These are phyloP conservation scores for Debaryomycetaceae sp. DNA, from an alignment of 1,139 yeast species.

Conservation along the genomic window DNA sequence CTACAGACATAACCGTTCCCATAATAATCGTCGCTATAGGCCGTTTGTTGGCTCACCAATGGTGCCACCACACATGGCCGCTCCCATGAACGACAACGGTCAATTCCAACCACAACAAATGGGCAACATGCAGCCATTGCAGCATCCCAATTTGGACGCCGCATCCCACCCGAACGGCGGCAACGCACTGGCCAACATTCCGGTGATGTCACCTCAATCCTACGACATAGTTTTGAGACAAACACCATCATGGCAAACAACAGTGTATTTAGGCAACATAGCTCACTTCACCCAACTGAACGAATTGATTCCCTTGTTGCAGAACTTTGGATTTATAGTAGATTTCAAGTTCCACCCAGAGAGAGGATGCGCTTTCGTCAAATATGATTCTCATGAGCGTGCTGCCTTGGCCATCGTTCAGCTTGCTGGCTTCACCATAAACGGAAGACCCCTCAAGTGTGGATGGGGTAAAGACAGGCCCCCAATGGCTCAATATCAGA, in stretches of 20 bases:
- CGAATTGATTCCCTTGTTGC: constrained; percentile 73
- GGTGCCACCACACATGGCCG: constrained; percentile 11
- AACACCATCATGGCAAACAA: constrained; percentile 82
- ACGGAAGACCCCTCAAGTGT: constrained; percentile 77
- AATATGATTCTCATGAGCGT: constrained; percentile 80
- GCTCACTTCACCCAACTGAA: constrained; percentile 72
- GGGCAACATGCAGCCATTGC: constrained; percentile 8
- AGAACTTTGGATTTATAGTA: constrained; percentile 76
- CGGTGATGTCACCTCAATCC: constrained; percentile 49
- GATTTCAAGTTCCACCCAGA: constrained; percentile 82
- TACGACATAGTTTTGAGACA: constrained; percentile 72
- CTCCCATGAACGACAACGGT: constrained; percentile 8
- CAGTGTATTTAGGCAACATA: constrained; percentile 83
- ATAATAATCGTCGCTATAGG: constrained; percentile 13
- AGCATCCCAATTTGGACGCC: constrained; percentile 2
- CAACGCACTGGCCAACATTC: constrained; percentile 13
- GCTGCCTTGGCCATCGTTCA: constrained; percentile 89
- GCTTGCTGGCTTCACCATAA: constrained; percentile 67
- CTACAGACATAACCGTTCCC: constrained; percentile 9
- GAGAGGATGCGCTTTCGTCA: constrained; percentile 80
- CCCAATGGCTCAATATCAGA: constrained; percentile 34
- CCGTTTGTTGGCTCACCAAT: constrained; percentile 12
- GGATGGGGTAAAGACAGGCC: constrained; percentile 83
- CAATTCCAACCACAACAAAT: constrained; percentile 10
- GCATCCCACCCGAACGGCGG: constrained; percentile 5